Conservation (phyloP, 1,139 yeast genomes). For the Debaryomyces sp. region DNA sequence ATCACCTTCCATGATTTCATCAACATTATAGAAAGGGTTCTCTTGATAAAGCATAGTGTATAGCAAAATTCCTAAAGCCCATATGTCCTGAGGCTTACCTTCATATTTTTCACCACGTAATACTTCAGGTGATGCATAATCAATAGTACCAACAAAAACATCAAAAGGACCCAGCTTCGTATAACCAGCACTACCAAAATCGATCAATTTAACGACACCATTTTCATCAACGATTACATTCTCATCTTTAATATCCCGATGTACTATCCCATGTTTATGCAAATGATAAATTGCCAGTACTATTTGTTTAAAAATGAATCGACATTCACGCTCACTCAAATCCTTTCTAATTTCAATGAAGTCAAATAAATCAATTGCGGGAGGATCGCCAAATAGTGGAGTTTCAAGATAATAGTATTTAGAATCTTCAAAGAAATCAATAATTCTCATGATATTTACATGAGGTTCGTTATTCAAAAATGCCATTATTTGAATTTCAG, state of each 20-base stretch:
- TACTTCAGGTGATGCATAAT: conserved; percentile 97
- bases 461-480: conserved; percentile 75
- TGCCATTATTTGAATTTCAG: conserved; percentile 92
- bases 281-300: conserved; percentile 77
- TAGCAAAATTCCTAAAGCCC: conserved; percentile 92
- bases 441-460: conserved; percentile 78
- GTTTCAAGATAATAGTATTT: conserved; percentile 88
- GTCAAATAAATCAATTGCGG: conserved; percentile 91
- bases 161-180: conserved; percentile 91
- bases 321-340: conserved; percentile 77
- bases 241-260: conserved; percentile 94
- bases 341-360: conserved; percentile 80
- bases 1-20: conserved; percentile 91
- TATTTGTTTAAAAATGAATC: conserved; percentile 76
- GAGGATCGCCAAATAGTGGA: conserved; percentile 84
- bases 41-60: conserved; percentile 93
- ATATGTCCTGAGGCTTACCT: conserved; percentile 93
- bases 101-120: conserved; percentile 83
- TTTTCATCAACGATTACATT: conserved; percentile 83
- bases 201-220: conserved; percentile 81
- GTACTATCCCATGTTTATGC: conserved; percentile 86
- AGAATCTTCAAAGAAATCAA: conserved; percentile 91
- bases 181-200: conserved; percentile 94
- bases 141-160: conserved; percentile 95
- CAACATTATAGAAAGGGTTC: conserved; percentile 92